phyloP scores from a whole-genome alignment of 75 land plant genomes.

The Picea sitchensis region DNA sequence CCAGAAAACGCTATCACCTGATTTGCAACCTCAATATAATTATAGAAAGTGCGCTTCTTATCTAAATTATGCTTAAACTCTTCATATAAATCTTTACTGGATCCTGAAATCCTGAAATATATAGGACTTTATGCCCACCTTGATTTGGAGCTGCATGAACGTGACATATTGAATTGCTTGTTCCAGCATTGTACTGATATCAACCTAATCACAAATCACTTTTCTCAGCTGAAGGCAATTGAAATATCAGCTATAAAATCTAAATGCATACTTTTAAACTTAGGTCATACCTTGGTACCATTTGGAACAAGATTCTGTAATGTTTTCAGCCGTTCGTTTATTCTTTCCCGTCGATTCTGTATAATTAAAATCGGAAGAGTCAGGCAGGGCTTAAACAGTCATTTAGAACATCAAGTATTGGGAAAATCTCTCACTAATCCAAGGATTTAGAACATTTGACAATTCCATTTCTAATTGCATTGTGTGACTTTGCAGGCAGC shows the following conservation, averaged over 20 bases:
- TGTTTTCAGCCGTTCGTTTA: constrained; percentile 55
- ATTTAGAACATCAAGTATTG: too few species aligned
- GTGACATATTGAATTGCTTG: constrained; percentile 76
- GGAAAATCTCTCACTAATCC: too few species aligned
- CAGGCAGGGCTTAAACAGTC: too few species aligned
- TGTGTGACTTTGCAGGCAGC: not conserved
- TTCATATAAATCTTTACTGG: too few species aligned
- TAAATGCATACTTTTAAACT: not conserved
- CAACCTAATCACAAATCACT: constrained; percentile 37
- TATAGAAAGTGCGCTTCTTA: too few species aligned
- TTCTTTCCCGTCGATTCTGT: constrained; percentile 59
- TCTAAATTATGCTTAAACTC: too few species aligned
- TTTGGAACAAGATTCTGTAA: constrained; percentile 71
- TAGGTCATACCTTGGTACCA: constrained; percentile 37
- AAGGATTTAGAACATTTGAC: too few species aligned
- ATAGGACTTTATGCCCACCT: constrained; percentile 16
- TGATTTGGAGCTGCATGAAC: constrained; percentile 73
- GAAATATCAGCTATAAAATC: not conserved
- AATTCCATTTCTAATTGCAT: too few species aligned
- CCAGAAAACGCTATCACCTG: too few species aligned
- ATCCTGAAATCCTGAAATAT: too few species aligned
- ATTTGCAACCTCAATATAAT: too few species aligned
- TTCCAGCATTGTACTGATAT: constrained; percentile 81
- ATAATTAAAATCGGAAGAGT: not conserved
- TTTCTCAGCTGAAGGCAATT: too few species aligned